Conservation (phyloP, 176 grass and related monocot species). For the Musa beccarii region DNA sequence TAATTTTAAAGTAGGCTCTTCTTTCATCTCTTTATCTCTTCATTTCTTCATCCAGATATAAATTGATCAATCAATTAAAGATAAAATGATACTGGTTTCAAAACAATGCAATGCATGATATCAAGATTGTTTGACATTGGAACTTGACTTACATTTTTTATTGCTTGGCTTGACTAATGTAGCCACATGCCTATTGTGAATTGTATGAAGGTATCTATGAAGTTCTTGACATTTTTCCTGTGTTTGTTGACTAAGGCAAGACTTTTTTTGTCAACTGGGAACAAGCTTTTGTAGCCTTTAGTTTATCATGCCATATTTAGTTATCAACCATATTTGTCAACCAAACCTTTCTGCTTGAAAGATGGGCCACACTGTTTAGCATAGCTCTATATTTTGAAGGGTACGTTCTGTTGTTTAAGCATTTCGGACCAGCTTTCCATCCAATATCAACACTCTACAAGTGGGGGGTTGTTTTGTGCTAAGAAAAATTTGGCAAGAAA, state of each 20-base stretch:
- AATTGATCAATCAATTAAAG: neutral
- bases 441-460: neutral
- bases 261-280: neutral
- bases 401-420: neutral
- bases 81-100: neutral
- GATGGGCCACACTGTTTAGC: neutral
- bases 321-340: neutral
- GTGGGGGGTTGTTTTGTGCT: neutral
- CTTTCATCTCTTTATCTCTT: neutral
- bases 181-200: neutral
- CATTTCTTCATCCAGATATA: neutral
- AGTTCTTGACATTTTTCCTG: neutral
- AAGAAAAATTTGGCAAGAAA: neutral
- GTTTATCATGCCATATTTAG: neutral
- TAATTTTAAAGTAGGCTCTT: conserved; percentile 23
- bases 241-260: neutral
- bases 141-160: neutral
- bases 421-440: neutral
- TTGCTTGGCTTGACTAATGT: neutral
- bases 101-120: neutral
- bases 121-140: neutral
- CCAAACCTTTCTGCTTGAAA: neutral
- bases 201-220: neutral
- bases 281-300: neutral
- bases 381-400: neutral